Percentiles rank a stretch among this genome's conserved stretches.
phyloP scores from a whole-genome alignment of 495 filamentous ascomycete species.

The Aspergillus diversus region DNA sequence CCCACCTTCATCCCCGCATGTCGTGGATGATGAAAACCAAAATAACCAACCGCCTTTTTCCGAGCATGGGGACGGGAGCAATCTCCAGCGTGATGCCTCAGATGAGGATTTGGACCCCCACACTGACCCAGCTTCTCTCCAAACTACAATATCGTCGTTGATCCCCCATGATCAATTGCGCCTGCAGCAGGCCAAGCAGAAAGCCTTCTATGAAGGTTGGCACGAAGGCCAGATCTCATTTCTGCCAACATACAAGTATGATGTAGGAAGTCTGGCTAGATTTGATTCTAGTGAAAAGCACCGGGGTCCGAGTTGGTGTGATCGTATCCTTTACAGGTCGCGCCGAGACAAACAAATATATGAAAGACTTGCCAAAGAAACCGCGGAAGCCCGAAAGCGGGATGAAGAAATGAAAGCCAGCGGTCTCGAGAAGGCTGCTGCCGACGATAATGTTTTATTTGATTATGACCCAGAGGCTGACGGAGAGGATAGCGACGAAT shows the following conservation, averaged over 20 bases:
- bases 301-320: conserved; percentile 94
- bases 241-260: conserved; percentile 94
- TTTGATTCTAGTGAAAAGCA: conserved; percentile 96
- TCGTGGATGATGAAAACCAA: conserved; percentile 18
- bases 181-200: conserved; percentile 70
- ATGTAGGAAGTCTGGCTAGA: conserved; percentile 87
- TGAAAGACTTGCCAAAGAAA: conserved; percentile 65
- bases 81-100: conserved; percentile 26
- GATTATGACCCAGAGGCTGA: conserved; percentile 88
- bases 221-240: conserved; percentile 86
- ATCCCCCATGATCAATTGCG: conserved; percentile 89
- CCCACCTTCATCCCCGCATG: conserved; percentile 13
- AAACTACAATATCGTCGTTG: conserved; percentile 83
- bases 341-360: conserved; percentile 71
- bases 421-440: conserved; percentile 72
- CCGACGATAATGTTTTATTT: conserved; percentile 85
- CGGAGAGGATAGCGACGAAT: conserved; percentile 60
- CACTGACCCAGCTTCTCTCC: conserved; percentile 67
- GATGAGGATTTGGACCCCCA: conserved; percentile 48
- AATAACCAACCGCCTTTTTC: conserved; percentile 14
- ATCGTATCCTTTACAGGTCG: conserved; percentile 88
- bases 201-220: conserved; percentile 90
- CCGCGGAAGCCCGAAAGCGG: conserved; percentile 66
- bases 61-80: conserved; percentile 7
- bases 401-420: conserved; percentile 85